Base-by-base conservation (phyloP, 441 rosid species). In the Hura crepitans region DNA sequence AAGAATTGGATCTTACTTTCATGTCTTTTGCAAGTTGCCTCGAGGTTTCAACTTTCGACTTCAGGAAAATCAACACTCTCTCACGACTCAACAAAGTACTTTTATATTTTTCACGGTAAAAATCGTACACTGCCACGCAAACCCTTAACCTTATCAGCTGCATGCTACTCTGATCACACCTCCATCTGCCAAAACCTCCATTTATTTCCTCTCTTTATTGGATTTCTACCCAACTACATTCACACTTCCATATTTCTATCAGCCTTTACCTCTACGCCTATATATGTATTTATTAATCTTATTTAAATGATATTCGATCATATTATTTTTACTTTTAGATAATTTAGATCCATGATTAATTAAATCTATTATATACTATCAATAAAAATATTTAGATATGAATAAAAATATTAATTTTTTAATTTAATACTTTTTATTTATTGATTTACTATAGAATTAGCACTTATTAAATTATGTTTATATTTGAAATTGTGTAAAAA, bases 161-260 rank as follows among this genome's bases (percentile, higher is more conserved):
- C 37, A 28, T 25, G 54, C 69, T 58, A 66, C 53, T 42, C 58
- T 62, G 4, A 60, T 20, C 71, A 30, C 30, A 20, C 66, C 70
- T 72, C 62, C 23, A 53, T 64, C 54, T 58, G 49, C 73, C 75
- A 63, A 75, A 68, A 70, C 75, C 18, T 42, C 39, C 71, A 61
- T 64, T 25, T 60, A 33, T 5, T n/a, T 18, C 30, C 33, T 62
- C 72, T 77, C 78, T 77, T 82, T 79, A 55, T 77, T 72, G 83
- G 78, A 69, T 71, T 77, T 82, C 80, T 74, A 73, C 71, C 81
- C 79, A n/a, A 11, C 14, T 43, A 46, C n/a, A n/a, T n/a, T n/a
- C n/a, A n/a, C n/a, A n/a, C n/a, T n/a, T n/a, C n/a, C n/a, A n/a
- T 14, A 74, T 4, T 31, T 59, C 46, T 62, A 18, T 17, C 76